Evolutionary conservation across 2,329 filamentous ascomycete genomes (phyloP).

Genomic region (Exserohilum rostratum): DNA sequence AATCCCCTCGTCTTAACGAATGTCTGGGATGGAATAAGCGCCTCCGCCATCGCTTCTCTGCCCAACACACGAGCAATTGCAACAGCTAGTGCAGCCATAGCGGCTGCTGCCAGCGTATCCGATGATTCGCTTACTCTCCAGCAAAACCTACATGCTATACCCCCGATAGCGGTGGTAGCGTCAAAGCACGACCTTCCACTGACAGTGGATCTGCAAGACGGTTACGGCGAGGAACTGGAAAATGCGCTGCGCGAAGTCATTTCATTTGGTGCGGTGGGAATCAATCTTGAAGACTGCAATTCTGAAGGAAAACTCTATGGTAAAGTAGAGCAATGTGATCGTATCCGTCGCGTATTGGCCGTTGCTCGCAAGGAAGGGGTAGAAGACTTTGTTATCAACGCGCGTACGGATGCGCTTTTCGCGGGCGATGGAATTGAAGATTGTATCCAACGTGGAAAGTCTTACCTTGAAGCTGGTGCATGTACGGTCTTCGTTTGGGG

Average conservation of each 20-base stretch:
- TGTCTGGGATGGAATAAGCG: constrained; percentile 61
- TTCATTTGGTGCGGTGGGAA: constrained; percentile 60
- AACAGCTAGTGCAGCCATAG: constrained; percentile 47
- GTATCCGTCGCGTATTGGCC: constrained; percentile 54
- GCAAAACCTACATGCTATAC: constrained; percentile 58
- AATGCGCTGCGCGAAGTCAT: constrained; percentile 56
- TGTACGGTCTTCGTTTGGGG: constrained; percentile 68
- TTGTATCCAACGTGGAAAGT: constrained; percentile 60
- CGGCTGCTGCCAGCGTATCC: constrained; percentile 36
- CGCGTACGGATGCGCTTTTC: constrained; percentile 62
- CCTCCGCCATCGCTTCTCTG: constrained; percentile 54
- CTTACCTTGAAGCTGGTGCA: constrained; percentile 64
- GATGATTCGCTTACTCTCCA: constrained; percentile 55
- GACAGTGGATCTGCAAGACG: constrained; percentile 66
- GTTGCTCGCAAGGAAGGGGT: constrained; percentile 57
- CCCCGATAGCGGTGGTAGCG: constrained; percentile 54
- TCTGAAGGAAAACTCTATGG: constrained; percentile 47
- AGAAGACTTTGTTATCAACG: constrained; percentile 54
- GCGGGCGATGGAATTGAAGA: constrained; percentile 53
- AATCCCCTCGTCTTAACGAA: constrained; percentile 62
- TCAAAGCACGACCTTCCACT: constrained; percentile 55
- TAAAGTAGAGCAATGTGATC: constrained; percentile 55
- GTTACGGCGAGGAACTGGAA: constrained; percentile 58
- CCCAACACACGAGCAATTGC: constrained; percentile 51
- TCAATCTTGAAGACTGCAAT: constrained; percentile 64